phyloP scores from a whole-genome alignment of 176 grass and related monocot species.

The Oryza officinalis region DNA sequence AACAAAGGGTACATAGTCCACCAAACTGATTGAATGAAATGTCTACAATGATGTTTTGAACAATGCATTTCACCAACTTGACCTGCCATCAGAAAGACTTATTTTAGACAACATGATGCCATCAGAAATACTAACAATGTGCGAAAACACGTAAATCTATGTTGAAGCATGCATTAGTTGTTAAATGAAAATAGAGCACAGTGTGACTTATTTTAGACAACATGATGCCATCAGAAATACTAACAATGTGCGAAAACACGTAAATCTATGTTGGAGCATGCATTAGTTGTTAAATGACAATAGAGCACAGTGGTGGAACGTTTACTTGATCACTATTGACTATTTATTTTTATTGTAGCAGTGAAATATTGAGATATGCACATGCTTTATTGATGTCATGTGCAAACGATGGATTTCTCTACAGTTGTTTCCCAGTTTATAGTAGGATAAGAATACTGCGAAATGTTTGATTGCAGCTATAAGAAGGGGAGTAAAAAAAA shows the following conservation, averaged over 20 bases:
- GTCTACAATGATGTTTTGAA: constrained; percentile 88
- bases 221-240: not conserved
- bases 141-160: not conserved
- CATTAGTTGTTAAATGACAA: not conserved
- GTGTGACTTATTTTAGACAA: constrained; percentile 10
- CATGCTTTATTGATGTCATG: constrained; percentile 6
- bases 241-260: constrained; percentile 9
- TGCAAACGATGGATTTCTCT: not conserved
- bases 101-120: not conserved
- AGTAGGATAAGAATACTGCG: not conserved
- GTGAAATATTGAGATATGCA: constrained; percentile 21
- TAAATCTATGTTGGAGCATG: not conserved
- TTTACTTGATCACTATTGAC: not conserved
- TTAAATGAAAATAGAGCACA: constrained; percentile 6
- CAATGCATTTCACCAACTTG: constrained; percentile 88
- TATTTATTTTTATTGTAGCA: not conserved
- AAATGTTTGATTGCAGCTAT: not conserved
- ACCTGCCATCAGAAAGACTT: constrained; percentile 61
- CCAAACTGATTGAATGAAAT: constrained; percentile 98
- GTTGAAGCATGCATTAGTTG: not conserved
- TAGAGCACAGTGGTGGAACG: not conserved
- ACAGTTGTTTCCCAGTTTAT: not conserved
- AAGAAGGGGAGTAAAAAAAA: not conserved
- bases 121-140: constrained; percentile 18
- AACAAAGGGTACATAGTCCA: constrained; percentile 86